Percentiles rank a stretch among this genome's conserved stretches.
phyloP scores from a whole-genome alignment of 2,329 filamentous ascomycete genomes.

The Didymella lethalis region DNA sequence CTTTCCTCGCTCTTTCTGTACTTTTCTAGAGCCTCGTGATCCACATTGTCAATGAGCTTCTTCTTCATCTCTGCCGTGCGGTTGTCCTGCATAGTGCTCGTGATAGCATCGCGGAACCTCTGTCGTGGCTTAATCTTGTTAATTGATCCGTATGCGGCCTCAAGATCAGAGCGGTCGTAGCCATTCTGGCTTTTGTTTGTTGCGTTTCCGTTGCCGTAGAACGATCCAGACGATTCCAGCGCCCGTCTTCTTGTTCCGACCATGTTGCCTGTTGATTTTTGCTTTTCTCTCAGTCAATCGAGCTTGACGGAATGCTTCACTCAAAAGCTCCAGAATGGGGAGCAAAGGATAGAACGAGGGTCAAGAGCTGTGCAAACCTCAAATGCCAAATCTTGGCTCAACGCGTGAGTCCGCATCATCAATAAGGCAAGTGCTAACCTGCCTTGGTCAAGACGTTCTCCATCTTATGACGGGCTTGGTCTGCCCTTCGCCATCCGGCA shows the following conservation, averaged over 20 bases:
- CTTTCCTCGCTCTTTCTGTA: slow-evolving; percentile 62
- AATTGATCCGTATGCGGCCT: slow-evolving; percentile 39
- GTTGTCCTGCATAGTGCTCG: slow-evolving; percentile 56
- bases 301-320: background rate
- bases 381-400: slow-evolving; percentile 11
- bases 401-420: slow-evolving; percentile 15
- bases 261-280: slow-evolving; percentile 8
- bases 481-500: background rate
- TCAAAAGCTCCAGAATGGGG: background rate
- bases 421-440: slow-evolving; percentile 7
- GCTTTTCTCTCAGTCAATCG: background rate
- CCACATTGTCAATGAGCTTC: slow-evolving; percentile 57
- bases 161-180: slow-evolving; percentile 32
- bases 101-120: slow-evolving; percentile 58
- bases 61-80: slow-evolving; percentile 59
- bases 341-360: background rate
- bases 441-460: slow-evolving; percentile 2
- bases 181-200: slow-evolving; percentile 3
- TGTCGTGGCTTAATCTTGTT: slow-evolving; percentile 27
- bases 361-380: slow-evolving; percentile 4
- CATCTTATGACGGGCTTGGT: slow-evolving; percentile 13
- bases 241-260: slow-evolving; percentile 14
- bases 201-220: slow-evolving; percentile 8
- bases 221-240: slow-evolving; percentile 9
- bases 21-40: slow-evolving; percentile 57